A percentile compares a stretch with the other conserved stretches of the same genome.
Conservation (phyloP, 768 basidiomycete genomes). For the Agrocybe chaxingu region DNA sequence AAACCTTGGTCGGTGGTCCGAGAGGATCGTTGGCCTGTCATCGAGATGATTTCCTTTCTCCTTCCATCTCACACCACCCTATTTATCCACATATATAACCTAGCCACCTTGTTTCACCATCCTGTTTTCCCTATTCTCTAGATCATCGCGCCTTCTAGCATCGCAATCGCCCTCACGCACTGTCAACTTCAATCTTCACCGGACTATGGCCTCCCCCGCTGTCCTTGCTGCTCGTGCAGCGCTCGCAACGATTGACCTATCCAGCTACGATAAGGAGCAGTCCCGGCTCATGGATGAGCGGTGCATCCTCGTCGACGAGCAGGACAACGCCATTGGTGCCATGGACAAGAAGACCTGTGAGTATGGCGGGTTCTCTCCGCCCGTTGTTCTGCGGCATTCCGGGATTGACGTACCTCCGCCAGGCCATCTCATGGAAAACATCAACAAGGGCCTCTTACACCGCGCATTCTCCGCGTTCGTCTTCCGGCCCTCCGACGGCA, state of each 20-base stretch:
- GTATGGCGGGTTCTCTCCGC: slow-evolving; percentile 22
- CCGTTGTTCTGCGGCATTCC: background rate
- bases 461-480: slow-evolving; percentile 98
- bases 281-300: slow-evolving; percentile 94
- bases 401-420: background rate
- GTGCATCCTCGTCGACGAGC: slow-evolving; percentile 88
- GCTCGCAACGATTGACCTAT: slow-evolving; percentile 74
- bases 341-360: slow-evolving; percentile 95
- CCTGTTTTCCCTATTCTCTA: slow-evolving; percentile 17
- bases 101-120: slow-evolving; percentile 2
- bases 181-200: slow-evolving; percentile 4
- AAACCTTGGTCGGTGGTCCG: too few species aligned
- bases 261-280: slow-evolving; percentile 87
- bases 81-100: slow-evolving; percentile 1
- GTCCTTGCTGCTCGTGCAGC: slow-evolving; percentile 57
- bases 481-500: slow-evolving; percentile 92
- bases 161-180: slow-evolving; percentile 4
- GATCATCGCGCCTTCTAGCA: slow-evolving; percentile 19
- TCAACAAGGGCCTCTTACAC: slow-evolving; percentile 89
- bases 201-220: slow-evolving; percentile 56
- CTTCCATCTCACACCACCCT: slow-evolving; percentile 2
- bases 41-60: background rate
- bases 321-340: slow-evolving; percentile 82
- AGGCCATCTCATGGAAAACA: slow-evolving; percentile 99
- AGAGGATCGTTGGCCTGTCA: too few species aligned